A percentile compares a stretch with the other conserved stretches of the same genome.
Evolutionary conservation across 495 filamentous ascomycete genomes (phyloP).

Genomic region (Penicillium pulvis): DNA sequence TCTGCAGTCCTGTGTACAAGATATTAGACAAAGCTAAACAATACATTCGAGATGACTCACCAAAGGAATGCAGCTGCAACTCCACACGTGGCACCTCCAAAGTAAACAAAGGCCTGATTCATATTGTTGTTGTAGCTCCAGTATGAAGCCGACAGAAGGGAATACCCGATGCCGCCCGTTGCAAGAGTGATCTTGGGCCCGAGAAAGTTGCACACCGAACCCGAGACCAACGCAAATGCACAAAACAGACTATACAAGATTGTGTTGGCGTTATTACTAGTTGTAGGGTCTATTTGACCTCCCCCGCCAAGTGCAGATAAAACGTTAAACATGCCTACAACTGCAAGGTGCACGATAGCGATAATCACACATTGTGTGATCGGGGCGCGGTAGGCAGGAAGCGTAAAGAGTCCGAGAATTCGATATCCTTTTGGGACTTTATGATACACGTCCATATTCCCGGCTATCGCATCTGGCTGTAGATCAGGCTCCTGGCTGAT

Average conservation of each 20-base stretch:
- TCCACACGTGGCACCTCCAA: slow-evolving; percentile 21
- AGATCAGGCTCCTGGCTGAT: neutral
- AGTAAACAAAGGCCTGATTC: slow-evolving; percentile 19
- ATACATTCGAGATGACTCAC: slow-evolving; percentile 1
- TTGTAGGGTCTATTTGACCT: slow-evolving; percentile 19
- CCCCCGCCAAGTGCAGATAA: slow-evolving; percentile 18
- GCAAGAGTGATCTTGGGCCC: slow-evolving; percentile 20
- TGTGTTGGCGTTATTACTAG: slow-evolving; percentile 20
- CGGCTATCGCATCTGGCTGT: neutral
- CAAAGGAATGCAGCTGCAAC: slow-evolving; percentile 20
- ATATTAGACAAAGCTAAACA: neutral
- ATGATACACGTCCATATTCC: slow-evolving; percentile 8
- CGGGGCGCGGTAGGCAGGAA: slow-evolving; percentile 17
- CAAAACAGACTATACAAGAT: slow-evolving; percentile 21
- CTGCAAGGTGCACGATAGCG: slow-evolving; percentile 16
- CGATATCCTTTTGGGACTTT: slow-evolving; percentile 13
- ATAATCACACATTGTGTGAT: slow-evolving; percentile 20
- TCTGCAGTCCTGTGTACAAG: slow-evolving; percentile 13
- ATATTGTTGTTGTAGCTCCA: slow-evolving; percentile 21
- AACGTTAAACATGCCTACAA: slow-evolving; percentile 21
- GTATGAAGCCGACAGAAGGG: slow-evolving; percentile 16
- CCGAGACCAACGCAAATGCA: slow-evolving; percentile 13
- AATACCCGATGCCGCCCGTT: slow-evolving; percentile 17
- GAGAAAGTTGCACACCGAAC: slow-evolving; percentile 17
- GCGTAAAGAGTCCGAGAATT: slow-evolving; percentile 7